A percentile compares a stretch with the other conserved stretches of the same genome.
phyloP scores from a whole-genome alignment of 2,329 filamentous ascomycete species.

The Apiospora marii region DNA sequence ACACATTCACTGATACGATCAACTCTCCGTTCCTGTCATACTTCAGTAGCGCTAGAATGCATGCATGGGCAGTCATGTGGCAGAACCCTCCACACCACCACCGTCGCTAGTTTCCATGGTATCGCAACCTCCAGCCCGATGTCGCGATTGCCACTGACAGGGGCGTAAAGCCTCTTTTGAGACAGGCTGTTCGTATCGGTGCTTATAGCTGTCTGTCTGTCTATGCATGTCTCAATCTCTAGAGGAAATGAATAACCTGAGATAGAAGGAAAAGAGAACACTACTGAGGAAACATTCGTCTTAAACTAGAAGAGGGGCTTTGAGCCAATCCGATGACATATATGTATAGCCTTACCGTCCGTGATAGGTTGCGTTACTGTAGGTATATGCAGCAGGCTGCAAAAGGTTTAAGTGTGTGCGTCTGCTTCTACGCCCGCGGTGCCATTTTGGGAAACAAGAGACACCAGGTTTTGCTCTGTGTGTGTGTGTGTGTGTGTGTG shows the following conservation, averaged over 20 bases:
- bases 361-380: neutral
- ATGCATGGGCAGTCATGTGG: constrained; percentile 10
- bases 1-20: neutral
- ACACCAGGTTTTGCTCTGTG: neutral
- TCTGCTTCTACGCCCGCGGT: neutral
- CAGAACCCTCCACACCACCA: constrained; percentile 6
- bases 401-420: constrained; percentile 6
- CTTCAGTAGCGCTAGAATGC: neutral
- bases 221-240: neutral
- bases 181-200: neutral
- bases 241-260: neutral
- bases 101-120: neutral
- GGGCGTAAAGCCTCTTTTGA: neutral
- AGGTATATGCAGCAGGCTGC: neutral
- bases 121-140: neutral
- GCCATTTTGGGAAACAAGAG: constrained; percentile 3
- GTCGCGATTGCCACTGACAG: neutral
- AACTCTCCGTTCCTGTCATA: constrained; percentile 1
- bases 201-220: neutral
- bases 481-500: neutral
- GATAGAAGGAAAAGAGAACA: neutral
- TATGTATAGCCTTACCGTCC: neutral
- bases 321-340: neutral
- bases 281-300: neutral
- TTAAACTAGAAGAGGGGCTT: neutral